A percentile compares a stretch with the other conserved stretches of the same genome.
Conservation (phyloP, 1,284 basidiomycete genomes). For the Tilletia caries region DNA sequence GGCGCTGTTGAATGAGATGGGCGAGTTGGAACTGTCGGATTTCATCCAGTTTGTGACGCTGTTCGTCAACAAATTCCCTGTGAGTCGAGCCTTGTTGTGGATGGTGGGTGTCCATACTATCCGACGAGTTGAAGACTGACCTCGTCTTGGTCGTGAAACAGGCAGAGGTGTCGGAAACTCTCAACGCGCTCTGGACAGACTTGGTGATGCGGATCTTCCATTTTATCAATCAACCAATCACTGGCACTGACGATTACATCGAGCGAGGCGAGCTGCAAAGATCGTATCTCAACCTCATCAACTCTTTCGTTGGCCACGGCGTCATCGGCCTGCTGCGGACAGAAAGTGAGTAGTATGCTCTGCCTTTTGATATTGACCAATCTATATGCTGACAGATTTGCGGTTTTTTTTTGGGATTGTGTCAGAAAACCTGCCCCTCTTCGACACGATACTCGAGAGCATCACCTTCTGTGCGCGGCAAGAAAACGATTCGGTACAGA, state of each 20-base stretch:
- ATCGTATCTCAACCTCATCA: conserved; percentile 81
- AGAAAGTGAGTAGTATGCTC: conserved; percentile 63
- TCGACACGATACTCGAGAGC: conserved; percentile 72
- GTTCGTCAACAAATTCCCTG: conserved; percentile 87
- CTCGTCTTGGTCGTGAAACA: no score
- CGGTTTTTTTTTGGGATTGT: no score
- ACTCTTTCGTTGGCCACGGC: conserved; percentile 70
- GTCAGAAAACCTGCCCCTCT: conserved; percentile 69
- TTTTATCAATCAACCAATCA: conserved; percentile 75
- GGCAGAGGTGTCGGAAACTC: conserved; percentile 70
- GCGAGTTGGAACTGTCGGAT: conserved; percentile 86
- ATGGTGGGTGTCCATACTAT: not conserved
- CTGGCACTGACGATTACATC: conserved; percentile 85
- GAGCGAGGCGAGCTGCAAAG: conserved; percentile 82
- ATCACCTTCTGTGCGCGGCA: conserved; percentile 58
- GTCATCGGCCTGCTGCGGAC: conserved; percentile 82
- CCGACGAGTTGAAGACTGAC: no score
- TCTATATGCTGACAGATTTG: not conserved
- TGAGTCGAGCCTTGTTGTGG: conserved; percentile 53
- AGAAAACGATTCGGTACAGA: not conserved
- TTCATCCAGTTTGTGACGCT: conserved; percentile 92
- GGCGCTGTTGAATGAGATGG: conserved; percentile 83
- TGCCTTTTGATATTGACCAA: no score
- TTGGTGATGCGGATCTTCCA: conserved; percentile 78
- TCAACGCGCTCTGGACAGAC: conserved; percentile 86